phyloP scores from a whole-genome alignment of 495 filamentous ascomycete genomes.

The Glarea lozoyensis region DNA sequence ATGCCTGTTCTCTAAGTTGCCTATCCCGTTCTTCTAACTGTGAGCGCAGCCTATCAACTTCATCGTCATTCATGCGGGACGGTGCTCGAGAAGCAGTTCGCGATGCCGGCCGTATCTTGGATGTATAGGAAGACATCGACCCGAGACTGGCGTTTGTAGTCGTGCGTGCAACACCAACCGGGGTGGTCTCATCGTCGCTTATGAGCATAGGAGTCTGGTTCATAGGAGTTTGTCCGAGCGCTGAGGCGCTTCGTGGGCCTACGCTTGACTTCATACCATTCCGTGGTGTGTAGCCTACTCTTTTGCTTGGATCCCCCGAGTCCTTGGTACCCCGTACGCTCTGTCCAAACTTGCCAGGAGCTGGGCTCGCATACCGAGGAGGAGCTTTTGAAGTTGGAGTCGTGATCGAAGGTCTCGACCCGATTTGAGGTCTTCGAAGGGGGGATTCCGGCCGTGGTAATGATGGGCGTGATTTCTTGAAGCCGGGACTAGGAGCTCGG shows the following conservation, averaged over 20 bases:
- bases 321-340: slow-evolving; percentile 52
- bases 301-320: slow-evolving; percentile 49
- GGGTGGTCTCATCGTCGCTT: slow-evolving; percentile 50
- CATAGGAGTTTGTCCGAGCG: slow-evolving; percentile 33
- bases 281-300: slow-evolving; percentile 22
- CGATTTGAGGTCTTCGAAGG: slow-evolving; percentile 43
- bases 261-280: slow-evolving; percentile 39
- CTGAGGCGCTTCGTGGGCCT: slow-evolving; percentile 45
- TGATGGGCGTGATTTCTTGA: slow-evolving; percentile 66
- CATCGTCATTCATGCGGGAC: slow-evolving; percentile 42
- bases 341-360: slow-evolving; percentile 54
- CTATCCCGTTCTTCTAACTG: slow-evolving; percentile 78
- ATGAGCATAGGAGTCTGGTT: slow-evolving; percentile 25
- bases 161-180: slow-evolving; percentile 40
- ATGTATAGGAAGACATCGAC: slow-evolving; percentile 36
- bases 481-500: slow-evolving; percentile 58
- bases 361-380: slow-evolving; percentile 53
- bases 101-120: slow-evolving; percentile 40
- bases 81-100: slow-evolving; percentile 19
- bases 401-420: slow-evolving; percentile 45
- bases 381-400: slow-evolving; percentile 35
- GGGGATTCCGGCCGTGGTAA: slow-evolving; percentile 83
- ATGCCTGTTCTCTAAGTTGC: slow-evolving; percentile 79
- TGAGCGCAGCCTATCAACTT: slow-evolving; percentile 53
- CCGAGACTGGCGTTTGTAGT: slow-evolving; percentile 42